Percentiles rank a stretch among this genome's conserved stretches.
phyloP scores from a whole-genome alignment of 169 alveolate genomes.

The Cryptosporidium meleagridis region DNA sequence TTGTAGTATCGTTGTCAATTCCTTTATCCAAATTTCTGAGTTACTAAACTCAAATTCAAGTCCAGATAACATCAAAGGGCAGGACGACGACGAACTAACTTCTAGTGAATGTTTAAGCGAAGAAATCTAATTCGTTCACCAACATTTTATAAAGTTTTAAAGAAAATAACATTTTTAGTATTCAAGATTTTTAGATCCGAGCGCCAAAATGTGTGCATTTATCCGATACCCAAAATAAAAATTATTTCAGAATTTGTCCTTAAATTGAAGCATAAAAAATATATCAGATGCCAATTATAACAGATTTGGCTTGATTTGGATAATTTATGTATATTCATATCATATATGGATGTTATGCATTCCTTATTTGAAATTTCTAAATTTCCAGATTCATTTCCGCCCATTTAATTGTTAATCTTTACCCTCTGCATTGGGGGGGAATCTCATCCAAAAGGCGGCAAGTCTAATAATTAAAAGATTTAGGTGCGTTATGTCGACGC shows the following conservation, averaged over 20 bases:
- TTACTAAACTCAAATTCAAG: background rate
- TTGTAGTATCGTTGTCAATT: background rate
- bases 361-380: background rate
- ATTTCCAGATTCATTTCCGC: background rate
- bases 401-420: background rate
- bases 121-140: background rate
- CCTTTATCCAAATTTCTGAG: background rate
- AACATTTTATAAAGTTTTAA: background rate
- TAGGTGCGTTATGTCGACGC: conserved; percentile 74
- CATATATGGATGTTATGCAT: no score
- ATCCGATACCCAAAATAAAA: background rate
- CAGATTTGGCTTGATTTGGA: background rate
- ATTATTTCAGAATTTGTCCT: background rate
- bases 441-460: conserved; percentile 5
- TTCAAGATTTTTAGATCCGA: background rate
- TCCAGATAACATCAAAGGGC: background rate
- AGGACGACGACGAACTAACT: background rate
- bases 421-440: background rate
- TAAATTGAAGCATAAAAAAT: background rate
- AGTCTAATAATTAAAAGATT: conserved; percentile 58
- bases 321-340: no score
- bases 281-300: background rate
- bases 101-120: background rate
- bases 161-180: background rate
- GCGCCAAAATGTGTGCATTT: background rate